Base-by-base conservation (phyloP, 1,139 yeast genomes). In the Eremothecium sinecaudum region DNA sequence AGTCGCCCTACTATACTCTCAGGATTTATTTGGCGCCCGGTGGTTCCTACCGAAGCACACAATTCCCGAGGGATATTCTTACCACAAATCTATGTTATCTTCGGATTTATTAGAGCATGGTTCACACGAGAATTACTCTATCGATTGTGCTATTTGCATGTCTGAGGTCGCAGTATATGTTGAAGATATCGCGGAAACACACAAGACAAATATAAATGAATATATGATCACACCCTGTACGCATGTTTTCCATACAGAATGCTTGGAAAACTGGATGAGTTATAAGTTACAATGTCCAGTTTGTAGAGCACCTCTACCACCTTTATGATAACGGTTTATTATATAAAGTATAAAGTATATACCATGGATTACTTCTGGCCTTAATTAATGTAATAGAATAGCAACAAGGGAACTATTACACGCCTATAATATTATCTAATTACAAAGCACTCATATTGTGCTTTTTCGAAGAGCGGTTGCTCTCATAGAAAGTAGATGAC, bases 191-290 rank as follows among this genome's bases (percentile, higher is more conserved):
- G 45, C 46, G 25, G 55, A 48, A 31, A 53, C 53, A 6, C 56
- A 47, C 41, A 45, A 40, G 17, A 48, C 47, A 4, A 55, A 51
- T 32, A 41, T 46, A 18, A 46, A 51, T 39, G 60, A 63, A 23
- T 84, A 81, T 50, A 84, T 87, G 96, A 75, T 86, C 2, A 84
- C 97, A 0, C 96, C 97, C 1, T 87, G 97, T 55, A 69, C 75
- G 35, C 97, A 87, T 56, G 75, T 84, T 7, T 87, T 86, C 68
- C 97, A 87, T 51, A 70, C 83, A 1, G 78, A 73, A 23, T 87
- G 97, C 61, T 63, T 87, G 46, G 94, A 83, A 51, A 75, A 72
- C 45, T 87, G 97, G 97, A 84, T 87, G 95, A 73, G 79, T 56
- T 80, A 84, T 50, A 81, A 87, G 49, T 60, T 87, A 34, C 95